Percentiles rank a stretch among this genome's conserved stretches.
Conservation (phyloP, 2,329 filamentous ascomycete species). For the Claviceps digitariae region DNA sequence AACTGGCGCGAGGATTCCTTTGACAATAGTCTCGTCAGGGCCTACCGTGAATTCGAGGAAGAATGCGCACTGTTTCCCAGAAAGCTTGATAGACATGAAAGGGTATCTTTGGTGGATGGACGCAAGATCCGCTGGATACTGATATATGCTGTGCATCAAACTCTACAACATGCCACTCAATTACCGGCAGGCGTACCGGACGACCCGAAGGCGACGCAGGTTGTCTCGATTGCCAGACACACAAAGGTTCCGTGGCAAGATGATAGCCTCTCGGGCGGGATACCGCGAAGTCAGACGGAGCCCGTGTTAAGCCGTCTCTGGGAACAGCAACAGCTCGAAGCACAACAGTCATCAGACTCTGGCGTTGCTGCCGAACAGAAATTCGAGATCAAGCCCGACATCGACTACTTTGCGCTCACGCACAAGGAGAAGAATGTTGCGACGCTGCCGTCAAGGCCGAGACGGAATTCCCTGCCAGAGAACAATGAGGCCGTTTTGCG, state of each 20-base stretch:
- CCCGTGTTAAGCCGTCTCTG: constrained; percentile 8
- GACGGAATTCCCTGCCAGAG: constrained; percentile 1
- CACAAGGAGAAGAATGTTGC: constrained; percentile 15
- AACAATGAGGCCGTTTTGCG: constrained; percentile 10
- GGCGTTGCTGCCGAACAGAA: constrained; percentile 4
- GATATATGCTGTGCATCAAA: constrained; percentile 60
- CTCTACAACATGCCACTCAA: constrained; percentile 50
- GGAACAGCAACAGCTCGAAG: constrained; percentile 5
- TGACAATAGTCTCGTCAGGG: constrained; percentile 46
- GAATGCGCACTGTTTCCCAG: constrained; percentile 34
- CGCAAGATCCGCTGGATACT: constrained; percentile 69
- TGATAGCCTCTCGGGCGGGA: constrained; percentile 13
- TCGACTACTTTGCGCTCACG: constrained; percentile 38
- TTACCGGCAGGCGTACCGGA: constrained; percentile 49
- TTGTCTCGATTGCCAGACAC: constrained; percentile 29
- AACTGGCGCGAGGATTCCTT: constrained; percentile 29
- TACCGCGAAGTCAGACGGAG: constrained; percentile 17
- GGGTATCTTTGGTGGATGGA: constrained; percentile 44
- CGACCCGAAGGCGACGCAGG: constrained; percentile 42
- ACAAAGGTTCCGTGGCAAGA: constrained; percentile 34
- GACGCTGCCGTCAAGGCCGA: constrained; percentile 2
- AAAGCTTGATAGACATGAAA: constrained; percentile 42
- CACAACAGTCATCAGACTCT: constrained; percentile 1
- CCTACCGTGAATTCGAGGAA: constrained; percentile 59
- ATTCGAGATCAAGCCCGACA: constrained; percentile 39